A percentile compares a stretch with the other conserved stretches of the same genome.
Evolutionary conservation across 176 grass and related monocot species (phyloP).

Genomic region (Triticum dicoccoides): DNA sequence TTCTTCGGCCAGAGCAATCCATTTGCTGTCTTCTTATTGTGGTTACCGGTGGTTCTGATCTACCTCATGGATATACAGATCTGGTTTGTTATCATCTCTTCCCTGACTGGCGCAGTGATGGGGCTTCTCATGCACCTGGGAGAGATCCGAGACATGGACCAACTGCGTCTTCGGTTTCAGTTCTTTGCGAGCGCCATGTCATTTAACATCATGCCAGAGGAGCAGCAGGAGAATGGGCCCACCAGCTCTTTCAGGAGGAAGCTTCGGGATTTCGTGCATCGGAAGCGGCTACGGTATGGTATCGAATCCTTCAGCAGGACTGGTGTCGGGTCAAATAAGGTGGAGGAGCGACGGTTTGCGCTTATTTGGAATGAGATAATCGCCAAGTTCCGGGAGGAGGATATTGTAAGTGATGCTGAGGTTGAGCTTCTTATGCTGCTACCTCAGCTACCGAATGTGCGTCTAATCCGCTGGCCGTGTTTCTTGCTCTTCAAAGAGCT

Average conservation of each 20-base stretch:
- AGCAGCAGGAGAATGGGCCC: conserved; percentile 37
- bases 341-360: conserved; percentile 64
- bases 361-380: conserved; percentile 95
- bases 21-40: too few relatives aligned
- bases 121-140: too few relatives aligned
- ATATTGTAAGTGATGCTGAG: conserved; percentile 77
- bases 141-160: too few relatives aligned
- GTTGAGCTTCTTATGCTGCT: conserved; percentile 78
- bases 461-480: conserved; percentile 90
- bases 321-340: conserved; percentile 59
- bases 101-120: too few relatives aligned
- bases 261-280: conserved; percentile 66
- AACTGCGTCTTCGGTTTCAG: too few relatives aligned
- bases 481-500: conserved; percentile 85
- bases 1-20: too few relatives aligned
- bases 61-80: too few relatives aligned
- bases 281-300: conserved; percentile 76
- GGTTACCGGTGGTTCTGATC: too few relatives aligned
- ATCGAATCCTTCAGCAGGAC: conserved; percentile 60
- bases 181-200: too few relatives aligned
- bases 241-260: conserved; percentile 39
- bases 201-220: too few relatives aligned
- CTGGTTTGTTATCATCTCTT: too few relatives aligned
- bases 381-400: conserved; percentile 81
- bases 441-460: conserved; percentile 64